A percentile compares a stretch with the other conserved stretches of the same genome.
Evolutionary conservation across 2,329 filamentous ascomycete genomes (phyloP).

Genomic region (Thielaviopsis punctulata): DNA sequence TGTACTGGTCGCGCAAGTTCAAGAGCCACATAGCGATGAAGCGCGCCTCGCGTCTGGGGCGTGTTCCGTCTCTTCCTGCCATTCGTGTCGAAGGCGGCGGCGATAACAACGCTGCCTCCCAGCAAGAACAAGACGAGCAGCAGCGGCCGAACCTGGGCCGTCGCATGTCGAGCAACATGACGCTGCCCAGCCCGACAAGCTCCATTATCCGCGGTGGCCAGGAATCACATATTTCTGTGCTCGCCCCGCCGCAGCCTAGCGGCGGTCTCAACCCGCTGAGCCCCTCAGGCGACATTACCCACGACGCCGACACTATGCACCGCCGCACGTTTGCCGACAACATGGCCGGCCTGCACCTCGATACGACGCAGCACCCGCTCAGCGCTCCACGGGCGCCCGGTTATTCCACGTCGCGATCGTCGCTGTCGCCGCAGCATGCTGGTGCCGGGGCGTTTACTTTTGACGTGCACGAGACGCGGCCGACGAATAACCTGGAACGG

Average conservation of each 20-base stretch:
- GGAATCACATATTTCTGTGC: not conserved
- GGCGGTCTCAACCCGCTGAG: conserved; percentile 3
- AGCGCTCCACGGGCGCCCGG: conserved; percentile 31
- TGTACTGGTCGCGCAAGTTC: conserved; percentile 77
- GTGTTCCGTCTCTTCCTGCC: conserved; percentile 67
- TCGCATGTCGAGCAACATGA: conserved; percentile 3
- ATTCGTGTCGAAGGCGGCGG: conserved; percentile 76
- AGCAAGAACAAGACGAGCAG: not conserved
- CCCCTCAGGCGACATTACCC: conserved; percentile 15
- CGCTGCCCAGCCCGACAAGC: conserved; percentile 3
- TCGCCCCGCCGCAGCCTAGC: not conserved
- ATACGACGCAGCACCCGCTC: conserved; percentile 31
- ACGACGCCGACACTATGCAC: conserved; percentile 19
- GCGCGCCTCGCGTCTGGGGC: conserved; percentile 57
- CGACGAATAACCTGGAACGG: conserved; percentile 12
- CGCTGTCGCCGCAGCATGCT: conserved; percentile 23
- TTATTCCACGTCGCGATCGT: conserved; percentile 17
- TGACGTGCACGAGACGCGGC: conserved; percentile 32
- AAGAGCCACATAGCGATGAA: conserved; percentile 57
- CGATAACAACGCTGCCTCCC: conserved; percentile 21
- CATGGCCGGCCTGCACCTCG: conserved; percentile 20
- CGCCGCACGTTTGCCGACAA: conserved; percentile 24
- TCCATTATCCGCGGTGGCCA: conserved; percentile 1
- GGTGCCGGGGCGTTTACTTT: conserved; percentile 39
- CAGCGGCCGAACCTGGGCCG: not conserved